Percentiles rank a stretch among this genome's conserved stretches.
Conservation (phyloP, 2,329 filamentous ascomycete genomes). For the Microcyclospora tardicrescens region DNA sequence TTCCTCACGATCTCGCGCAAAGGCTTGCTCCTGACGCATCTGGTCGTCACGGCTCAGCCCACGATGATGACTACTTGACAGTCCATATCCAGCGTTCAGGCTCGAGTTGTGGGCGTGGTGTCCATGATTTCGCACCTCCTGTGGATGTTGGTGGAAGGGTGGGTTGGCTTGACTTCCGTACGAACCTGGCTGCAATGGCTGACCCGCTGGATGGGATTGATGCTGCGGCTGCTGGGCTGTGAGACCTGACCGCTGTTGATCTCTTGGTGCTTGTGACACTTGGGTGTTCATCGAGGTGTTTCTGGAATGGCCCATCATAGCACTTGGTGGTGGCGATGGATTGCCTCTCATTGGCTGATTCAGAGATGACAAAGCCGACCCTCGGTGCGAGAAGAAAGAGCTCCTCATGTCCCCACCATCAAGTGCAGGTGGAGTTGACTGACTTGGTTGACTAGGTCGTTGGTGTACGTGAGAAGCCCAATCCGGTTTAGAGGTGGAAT, state of each 20-base stretch:
- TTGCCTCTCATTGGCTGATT: constrained; percentile 18
- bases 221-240: constrained; percentile 5
- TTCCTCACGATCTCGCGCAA: constrained; percentile 5
- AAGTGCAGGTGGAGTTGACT: constrained; percentile 12
- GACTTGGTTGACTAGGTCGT: constrained; percentile 7
- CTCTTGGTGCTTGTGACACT: constrained; percentile 10
- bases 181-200: constrained; percentile 17
- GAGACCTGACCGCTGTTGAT: constrained; percentile 9
- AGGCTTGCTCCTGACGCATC: constrained; percentile 12
- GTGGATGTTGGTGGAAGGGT: constrained; percentile 13
- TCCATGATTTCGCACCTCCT: constrained; percentile 15
- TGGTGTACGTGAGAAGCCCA: constrained; percentile 5
- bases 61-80: constrained; percentile 12
- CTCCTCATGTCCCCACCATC: constrained; percentile 13
- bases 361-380: constrained; percentile 15
- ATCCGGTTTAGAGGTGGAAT: constrained; percentile 4
- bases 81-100: constrained; percentile 9
- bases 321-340: constrained; percentile 24
- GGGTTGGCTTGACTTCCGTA: constrained; percentile 11
- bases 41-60: constrained; percentile 16
- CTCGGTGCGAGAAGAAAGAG: constrained; percentile 19
- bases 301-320: constrained; percentile 18
- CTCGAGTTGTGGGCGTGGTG: constrained; percentile 22
- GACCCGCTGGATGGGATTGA: constrained; percentile 10
- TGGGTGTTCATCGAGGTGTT: constrained; percentile 19